Base-by-base conservation (phyloP, 306 rosid genomes). In the Malus orientalis region DNA sequence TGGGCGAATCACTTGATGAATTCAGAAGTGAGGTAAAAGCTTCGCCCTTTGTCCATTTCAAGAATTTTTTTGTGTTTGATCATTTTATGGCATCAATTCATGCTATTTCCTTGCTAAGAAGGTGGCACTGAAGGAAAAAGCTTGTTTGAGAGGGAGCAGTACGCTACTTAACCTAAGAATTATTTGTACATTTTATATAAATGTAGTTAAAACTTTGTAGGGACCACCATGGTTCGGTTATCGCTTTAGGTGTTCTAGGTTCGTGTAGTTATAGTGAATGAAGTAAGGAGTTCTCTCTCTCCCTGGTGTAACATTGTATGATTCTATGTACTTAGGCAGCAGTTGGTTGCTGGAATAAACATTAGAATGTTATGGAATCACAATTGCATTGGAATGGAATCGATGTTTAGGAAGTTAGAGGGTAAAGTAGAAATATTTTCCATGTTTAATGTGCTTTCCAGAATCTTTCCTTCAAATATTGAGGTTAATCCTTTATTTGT, bases 1-100 rank as follows among this genome's bases (percentile, higher is more conserved):
- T 84, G 47, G 97, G 97, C n/a, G 96, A 89, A 87, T 81, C 93
- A 71, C 97, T 95, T 73, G 98, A 87, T 79, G 98, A 92, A 84
- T 92, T 95, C 90, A 87, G 80, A 82, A 95, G 90, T 79, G 98
- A 95, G 96, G 98, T 95, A 86, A 67, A 78, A 68, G 59, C 65
- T 40, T 63, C 25, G 7, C 25, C 57, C 67, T n/a, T 23, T 47
- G 16, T 42, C 61, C 61, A 20, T 19, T 32, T 53, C 42, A n/a
- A 25, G 57, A 58, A 27, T 64, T 19, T 53, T 78, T 47, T 15
- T 19, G 42, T 36, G 51, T 62, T 47, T 5, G n/a, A 22, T 22
- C 18, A 29, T 33, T 18, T 49, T 33, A 29, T 49, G 59, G 5
- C 47, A 29, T 72, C 23, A n/a, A 10, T 73, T 10, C 75, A 54